A percentile compares a stretch with the other conserved stretches of the same genome.
These are phyloP conservation scores for Scheffersomyces spartinae DNA, from an alignment of 805 yeast species.

Conservation along the genomic window DNA sequence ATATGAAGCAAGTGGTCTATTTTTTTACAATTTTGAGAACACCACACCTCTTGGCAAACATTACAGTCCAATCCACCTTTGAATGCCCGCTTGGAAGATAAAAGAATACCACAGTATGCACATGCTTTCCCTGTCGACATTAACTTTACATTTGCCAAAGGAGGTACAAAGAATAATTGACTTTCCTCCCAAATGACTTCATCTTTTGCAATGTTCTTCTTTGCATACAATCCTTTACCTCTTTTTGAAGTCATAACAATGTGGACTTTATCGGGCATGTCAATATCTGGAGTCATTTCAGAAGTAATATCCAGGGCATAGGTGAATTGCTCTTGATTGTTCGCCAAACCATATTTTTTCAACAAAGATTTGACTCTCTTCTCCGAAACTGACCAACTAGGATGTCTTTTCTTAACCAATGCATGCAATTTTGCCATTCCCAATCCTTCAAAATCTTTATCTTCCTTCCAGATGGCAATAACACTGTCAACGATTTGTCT, in stretches of 20 bases:
- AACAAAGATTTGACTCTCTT: conserved; percentile 43
- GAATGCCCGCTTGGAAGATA: conserved; percentile 18
- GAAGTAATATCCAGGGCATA: conserved; percentile 47
- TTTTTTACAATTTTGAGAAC: conserved; percentile 50
- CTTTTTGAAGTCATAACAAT: conserved; percentile 37
- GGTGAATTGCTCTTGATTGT: conserved; percentile 27
- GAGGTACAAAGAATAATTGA: conserved; percentile 52
- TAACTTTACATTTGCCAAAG: conserved; percentile 50
- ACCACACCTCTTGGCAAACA: conserved; percentile 60
- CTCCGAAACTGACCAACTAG: conserved; percentile 54
- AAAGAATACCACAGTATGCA: conserved; percentile 54
- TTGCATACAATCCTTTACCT: conserved; percentile 55
- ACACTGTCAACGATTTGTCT: conserved; percentile 50
- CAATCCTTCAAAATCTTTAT: conserved; percentile 48
- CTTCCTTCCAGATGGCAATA: conserved; percentile 56
- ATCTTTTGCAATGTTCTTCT: conserved; percentile 29
- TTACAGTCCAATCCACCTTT: conserved; percentile 51
- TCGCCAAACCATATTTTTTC: conserved; percentile 43
- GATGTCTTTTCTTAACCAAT: conserved; percentile 37
- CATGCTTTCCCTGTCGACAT: conserved; percentile 58
- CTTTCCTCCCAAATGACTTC: conserved; percentile 48
- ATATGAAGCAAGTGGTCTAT: conserved; percentile 38
- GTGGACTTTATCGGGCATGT: conserved; percentile 31
- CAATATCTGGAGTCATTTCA: conserved; percentile 32
- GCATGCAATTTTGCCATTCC: conserved; percentile 44